Conservation (phyloP, 306 rosid genomes). For the Ormosia semicastrata region DNA sequence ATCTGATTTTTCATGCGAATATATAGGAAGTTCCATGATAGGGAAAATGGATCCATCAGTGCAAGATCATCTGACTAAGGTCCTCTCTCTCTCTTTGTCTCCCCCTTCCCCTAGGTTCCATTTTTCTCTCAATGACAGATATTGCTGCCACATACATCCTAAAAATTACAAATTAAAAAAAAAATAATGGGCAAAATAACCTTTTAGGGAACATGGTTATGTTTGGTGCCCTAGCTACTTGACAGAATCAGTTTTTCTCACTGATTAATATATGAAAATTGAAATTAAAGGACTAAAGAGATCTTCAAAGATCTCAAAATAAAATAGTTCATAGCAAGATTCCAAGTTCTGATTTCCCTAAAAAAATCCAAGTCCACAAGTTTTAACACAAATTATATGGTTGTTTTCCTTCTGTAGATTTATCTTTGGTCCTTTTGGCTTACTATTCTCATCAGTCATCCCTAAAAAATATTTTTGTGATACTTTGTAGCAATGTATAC, state of each 20-base stretch:
- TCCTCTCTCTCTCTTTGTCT: neutral
- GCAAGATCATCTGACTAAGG: slow-evolving; percentile 21
- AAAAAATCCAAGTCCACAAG: neutral
- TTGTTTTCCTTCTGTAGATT: neutral
- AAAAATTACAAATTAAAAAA: neutral
- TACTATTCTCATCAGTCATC: neutral
- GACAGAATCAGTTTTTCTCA: neutral
- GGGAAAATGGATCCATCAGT: slow-evolving; percentile 8
- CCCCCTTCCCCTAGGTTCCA: no score
- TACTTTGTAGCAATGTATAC: neutral
- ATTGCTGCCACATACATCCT: neutral
- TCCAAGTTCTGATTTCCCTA: neutral
- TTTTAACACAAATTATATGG: neutral
- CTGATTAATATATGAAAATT: neutral
- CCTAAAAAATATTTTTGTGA: neutral
- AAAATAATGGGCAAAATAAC: neutral
- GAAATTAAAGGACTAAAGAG: neutral
- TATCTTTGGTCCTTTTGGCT: neutral
- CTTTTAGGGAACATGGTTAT: neutral
- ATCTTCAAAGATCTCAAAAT: neutral
- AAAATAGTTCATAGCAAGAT: slow-evolving; percentile 9
- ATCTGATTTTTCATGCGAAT: neutral
- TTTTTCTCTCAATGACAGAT: neutral
- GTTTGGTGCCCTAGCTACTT: neutral
- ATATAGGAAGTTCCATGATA: slow-evolving; percentile 20